Evolutionary conservation across 2,329 filamentous ascomycete genomes (phyloP), one percentile per base, ranked within the genome.

Genomic region (Elsinoe perseae): DNA sequence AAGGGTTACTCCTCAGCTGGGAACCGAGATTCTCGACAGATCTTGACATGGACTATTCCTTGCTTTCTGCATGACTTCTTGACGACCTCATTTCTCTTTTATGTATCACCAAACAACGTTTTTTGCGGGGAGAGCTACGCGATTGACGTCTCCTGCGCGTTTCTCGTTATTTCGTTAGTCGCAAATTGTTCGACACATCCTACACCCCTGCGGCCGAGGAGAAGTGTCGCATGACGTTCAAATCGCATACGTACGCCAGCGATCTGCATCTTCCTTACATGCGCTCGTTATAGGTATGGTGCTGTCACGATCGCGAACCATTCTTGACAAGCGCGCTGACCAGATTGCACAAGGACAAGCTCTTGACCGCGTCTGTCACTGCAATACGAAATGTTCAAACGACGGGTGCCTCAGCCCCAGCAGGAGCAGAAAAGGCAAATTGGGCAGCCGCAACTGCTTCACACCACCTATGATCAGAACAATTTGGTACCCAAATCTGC

Each of bases 401-500:
- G 53, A 30, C 53, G 53, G 28, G 40, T 27, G 38, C 36, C 36
- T 30, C 53, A 42, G 42, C 38, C 53, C 16, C 38, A 34, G 25
- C 38, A 56, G 34, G 53, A 56, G 40, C 53, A 56, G 40, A 56
- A 44, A 27, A 52, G 48, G 30, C 53, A 56, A 12, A 56, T 56
- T 27, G 53, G 53, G 53, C 53, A 56, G 40, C 53, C 53, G 36
- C 53, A 56, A 46, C 42, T 56, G 53, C 53, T 56, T 21, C 53
- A 56, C 28, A 56, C 53, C 2, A 56, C 53, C 18, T 56, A 56
- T 44, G 53, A 56, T 21, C 53, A 56, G 53, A 56, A 56, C 27
- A 52, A 52, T 36, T 42, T 56, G 6, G 27, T 56, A 8, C 36
- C 53, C 12, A 56, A 46, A 23, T 42, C 18, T n/a, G 23, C 52